Base-by-base conservation (phyloP, 2,329 filamentous ascomycete species). In the Ophiostoma sp. region DNA sequence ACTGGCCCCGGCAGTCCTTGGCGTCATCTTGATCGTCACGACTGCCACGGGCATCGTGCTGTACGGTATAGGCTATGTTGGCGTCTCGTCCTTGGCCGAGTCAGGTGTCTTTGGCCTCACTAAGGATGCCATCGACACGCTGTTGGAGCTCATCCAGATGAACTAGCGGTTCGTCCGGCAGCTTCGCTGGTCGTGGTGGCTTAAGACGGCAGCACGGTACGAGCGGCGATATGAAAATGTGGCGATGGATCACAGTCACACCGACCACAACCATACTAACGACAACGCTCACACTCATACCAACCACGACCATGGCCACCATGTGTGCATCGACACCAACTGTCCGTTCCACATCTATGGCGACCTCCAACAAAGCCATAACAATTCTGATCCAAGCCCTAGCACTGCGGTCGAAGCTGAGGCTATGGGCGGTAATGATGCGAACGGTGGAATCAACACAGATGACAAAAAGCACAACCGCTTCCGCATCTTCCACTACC, bases 171-270 rank as follows among this genome's bases (percentile, higher is more conserved):
- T 74, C 5, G 33, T 76, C 11, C 69, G 70, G 4, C 74, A 74
- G 61, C 8, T 77, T 12, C 69, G 72, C 36, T 75, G 74, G 75
- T 57, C 71, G 17, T 76, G 74, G 75, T 75, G 75, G 73, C 31
- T 48, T 15, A 55, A 71, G 15, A 39, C 42, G 7, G 73, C 70
- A 9, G 70, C 25, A 15, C 64, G 70, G 22, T 72, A 74, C 70
- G 73, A 69, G 55, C 31, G 48, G 2, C 68, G 68, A 25, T 70
- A 42, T 4, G 68, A 71, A n/a, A 15, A 66, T 39, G 22, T 36
- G 6, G 57, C 59, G 11, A 31, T 31, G 68, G n/a, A 39, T 19
- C 22, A 45, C 11, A 8, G n/a, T 15, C 25, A 36, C 9, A 25
- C 2, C 5, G 42, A 48, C 31, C 42, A 48, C 2, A 15, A 63